A percentile compares a stretch with the other conserved stretches of the same genome.
These are phyloP conservation scores for Cylindrodendrum hubeiense DNA, from an alignment of 2,329 filamentous ascomycete species.

Conservation along the genomic window DNA sequence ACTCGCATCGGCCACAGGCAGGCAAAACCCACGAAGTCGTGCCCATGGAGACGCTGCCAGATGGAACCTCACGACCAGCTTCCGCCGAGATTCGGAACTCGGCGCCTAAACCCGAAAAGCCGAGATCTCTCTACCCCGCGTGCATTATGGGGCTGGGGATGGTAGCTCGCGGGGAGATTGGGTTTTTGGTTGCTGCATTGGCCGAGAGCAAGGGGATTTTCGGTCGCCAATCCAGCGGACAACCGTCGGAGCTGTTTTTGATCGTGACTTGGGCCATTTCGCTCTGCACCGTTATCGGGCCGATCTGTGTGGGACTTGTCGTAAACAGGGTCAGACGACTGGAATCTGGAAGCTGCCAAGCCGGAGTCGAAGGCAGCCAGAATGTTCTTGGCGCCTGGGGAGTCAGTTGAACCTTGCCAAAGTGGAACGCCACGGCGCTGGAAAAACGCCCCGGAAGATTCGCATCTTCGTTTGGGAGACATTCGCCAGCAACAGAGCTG, in stretches of 20 bases:
- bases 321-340: constrained; percentile 56
- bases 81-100: constrained; percentile 14
- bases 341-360: constrained; percentile 21
- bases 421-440: neutral
- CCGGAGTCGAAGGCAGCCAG: constrained; percentile 12
- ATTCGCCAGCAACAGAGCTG: too few species aligned
- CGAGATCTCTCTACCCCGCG: constrained; percentile 75
- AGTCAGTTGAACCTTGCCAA: constrained; percentile 23
- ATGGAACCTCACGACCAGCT: neutral
- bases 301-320: constrained; percentile 61
- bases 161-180: constrained; percentile 84
- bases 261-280: constrained; percentile 60
- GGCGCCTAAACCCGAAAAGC: constrained; percentile 53
- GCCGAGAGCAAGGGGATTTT: constrained; percentile 68
- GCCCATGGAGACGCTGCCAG: neutral
- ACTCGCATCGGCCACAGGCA: neutral
- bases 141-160: constrained; percentile 76
- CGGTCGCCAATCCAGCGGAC: neutral
- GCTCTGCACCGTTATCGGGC: constrained; percentile 66
- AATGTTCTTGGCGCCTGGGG: constrained; percentile 42
- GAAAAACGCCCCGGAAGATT: neutral
- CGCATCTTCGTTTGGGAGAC: neutral
- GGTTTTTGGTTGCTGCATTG: constrained; percentile 79
- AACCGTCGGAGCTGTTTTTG: constrained; percentile 60
- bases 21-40: neutral